Conservation (phyloP, 2,329 filamentous ascomycete species). For the Rhexocercosporidium sp. region DNA sequence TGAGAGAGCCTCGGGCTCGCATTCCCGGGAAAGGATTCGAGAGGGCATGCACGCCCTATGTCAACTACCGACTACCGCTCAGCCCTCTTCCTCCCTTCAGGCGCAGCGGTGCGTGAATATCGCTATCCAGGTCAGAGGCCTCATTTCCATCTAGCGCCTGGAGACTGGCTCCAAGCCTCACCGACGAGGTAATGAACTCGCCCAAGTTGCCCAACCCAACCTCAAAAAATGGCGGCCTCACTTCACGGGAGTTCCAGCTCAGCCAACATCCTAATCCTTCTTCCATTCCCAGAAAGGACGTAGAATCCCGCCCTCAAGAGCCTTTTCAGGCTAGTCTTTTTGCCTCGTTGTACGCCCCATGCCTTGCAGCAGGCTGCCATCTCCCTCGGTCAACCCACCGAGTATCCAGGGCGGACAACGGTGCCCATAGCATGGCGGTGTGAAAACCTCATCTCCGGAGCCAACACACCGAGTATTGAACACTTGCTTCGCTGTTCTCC, state of each 20-base stretch:
- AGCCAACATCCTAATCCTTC: background rate
- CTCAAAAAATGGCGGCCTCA: background rate
- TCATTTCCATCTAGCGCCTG: background rate
- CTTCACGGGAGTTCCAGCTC: background rate
- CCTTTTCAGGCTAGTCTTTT: background rate
- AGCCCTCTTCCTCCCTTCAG: background rate
- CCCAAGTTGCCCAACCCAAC: background rate
- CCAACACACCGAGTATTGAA: background rate
- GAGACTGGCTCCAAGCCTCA: background rate
- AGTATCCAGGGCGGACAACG: background rate
- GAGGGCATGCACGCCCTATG: background rate
- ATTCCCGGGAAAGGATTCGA: background rate
- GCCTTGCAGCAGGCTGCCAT: background rate
- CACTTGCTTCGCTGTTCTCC: background rate
- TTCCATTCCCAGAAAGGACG: background rate
- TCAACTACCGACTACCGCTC: background rate
- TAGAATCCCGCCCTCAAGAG: background rate
- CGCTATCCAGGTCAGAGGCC: background rate
- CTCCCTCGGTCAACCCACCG: background rate
- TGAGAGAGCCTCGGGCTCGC: background rate
- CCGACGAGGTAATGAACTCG: background rate
- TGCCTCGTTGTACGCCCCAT: constrained; percentile 2
- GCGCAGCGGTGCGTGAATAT: background rate
- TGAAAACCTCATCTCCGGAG: background rate
- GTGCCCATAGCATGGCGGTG: too few relatives aligned